Base-by-base conservation (phyloP, 495 filamentous ascomycete species). In the Podospora comata region DNA sequence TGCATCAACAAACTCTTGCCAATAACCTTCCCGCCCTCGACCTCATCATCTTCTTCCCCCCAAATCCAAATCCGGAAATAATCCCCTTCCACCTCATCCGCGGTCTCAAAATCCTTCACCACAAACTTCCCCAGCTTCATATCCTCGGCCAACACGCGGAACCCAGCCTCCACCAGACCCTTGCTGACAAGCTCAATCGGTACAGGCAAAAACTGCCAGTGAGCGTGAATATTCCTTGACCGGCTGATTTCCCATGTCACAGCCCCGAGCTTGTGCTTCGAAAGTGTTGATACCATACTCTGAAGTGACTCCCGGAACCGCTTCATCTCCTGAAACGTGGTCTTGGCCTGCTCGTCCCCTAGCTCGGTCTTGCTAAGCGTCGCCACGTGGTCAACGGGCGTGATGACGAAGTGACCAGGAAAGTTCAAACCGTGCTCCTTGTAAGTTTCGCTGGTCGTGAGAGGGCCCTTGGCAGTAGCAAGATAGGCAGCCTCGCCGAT, bases 121-220 rank as follows among this genome's bases (percentile, higher is more conserved):
- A 75, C 70, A 39, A 87, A 84, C 26, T 82, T 78, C 1, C 91
- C 91, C 65, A 90, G 91, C 63, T 86, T 81, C 23, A 87, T 74
- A 70, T 95, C 94, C 74, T 93, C 90, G 0, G 92, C 93, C 73
- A 94, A 86, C 18, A 93, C 91, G 67, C 88, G 87, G 82, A 97
- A 97, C 0, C 87, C 93, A 0, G 90, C 91, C 72, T 93, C 90
- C 7, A 96, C 91, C 1, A 94, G 81, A 0, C 89, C 89, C 56
- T 86, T 85, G 11, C 74, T 76, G 55, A 96, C 83, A 26, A 91
- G 77, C 13, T 88, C 83, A 0, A 82, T 74, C 0, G 90, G 85
- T 0, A 96, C 84, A 2, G 95, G 94, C 34, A 97, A 82, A 72
- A 96, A 94, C 81, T 99, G 95, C 95, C 94, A 97, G 74, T 97